Evolutionary conservation across 2,329 filamentous ascomycete genomes (phyloP).

Genomic region (Zopfia rhizophila): DNA sequence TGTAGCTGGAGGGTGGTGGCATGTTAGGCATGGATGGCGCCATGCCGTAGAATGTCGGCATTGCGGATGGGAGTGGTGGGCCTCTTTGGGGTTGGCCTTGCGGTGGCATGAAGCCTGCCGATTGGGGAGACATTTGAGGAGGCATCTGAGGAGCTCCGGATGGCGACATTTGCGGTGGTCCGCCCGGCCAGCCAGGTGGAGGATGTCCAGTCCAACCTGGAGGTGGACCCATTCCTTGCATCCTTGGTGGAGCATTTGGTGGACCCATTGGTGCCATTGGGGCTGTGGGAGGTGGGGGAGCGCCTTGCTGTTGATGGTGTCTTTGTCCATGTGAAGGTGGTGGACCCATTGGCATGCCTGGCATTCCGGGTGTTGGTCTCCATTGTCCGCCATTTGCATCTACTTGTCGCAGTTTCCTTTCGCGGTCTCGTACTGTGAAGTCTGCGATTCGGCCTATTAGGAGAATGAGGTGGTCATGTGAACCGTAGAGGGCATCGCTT

Average conservation of each 20-base stretch:
- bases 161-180: conserved; percentile 14
- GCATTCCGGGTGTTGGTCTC: conserved; percentile 64
- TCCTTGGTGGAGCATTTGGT: conserved; percentile 26
- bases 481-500: conserved; percentile 83
- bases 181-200: conserved; percentile 19
- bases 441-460: conserved; percentile 81
- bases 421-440: conserved; percentile 80
- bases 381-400: conserved; percentile 67
- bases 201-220: conserved; percentile 34
- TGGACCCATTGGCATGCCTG: conserved; percentile 49
- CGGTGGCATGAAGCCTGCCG: too few relatives aligned
- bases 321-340: conserved; percentile 32
- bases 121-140: neutral
- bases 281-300: conserved; percentile 31
- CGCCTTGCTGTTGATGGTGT: conserved; percentile 17
- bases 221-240: conserved; percentile 37
- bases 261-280: conserved; percentile 30
- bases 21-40: conserved; percentile 55
- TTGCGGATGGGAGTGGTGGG: conserved; percentile 30
- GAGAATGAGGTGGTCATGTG: conserved; percentile 87
- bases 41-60: conserved; percentile 64
- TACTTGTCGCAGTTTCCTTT: conserved; percentile 77
- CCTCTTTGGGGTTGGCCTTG: conserved; percentile 22
- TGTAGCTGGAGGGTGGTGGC: conserved; percentile 57
- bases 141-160: conserved; percentile 19